Percentiles rank a stretch among this genome's conserved stretches.
These are phyloP conservation scores for Immersiporthe knoxdaviesiana DNA, from an alignment of 2,329 filamentous ascomycete species.

Conservation along the genomic window DNA sequence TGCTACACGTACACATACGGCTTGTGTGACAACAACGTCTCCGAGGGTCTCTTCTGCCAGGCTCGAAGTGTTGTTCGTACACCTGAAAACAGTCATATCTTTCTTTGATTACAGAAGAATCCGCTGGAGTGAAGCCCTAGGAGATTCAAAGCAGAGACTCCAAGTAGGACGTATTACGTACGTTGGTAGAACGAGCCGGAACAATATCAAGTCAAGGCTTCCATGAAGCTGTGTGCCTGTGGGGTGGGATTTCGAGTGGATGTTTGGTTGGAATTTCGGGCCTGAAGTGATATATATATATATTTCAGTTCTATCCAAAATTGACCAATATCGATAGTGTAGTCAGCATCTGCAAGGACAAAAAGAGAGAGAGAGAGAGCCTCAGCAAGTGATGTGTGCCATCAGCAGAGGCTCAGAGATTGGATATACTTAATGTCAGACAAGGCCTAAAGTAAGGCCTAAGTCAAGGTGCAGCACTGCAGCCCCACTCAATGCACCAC, in stretches of 20 bases:
- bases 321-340: no score
- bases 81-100: not conserved
- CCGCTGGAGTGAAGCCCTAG: not conserved
- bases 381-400: not conserved
- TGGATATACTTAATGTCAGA: not conserved
- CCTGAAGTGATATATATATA: no score
- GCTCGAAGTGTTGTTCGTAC: no score
- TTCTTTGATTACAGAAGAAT: not conserved
- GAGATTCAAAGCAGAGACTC: not conserved
- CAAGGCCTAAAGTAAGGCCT: no score
- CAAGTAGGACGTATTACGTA: not conserved
- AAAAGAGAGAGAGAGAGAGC: no score
- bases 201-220: not conserved
- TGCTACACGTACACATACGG: no score
- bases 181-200: not conserved
- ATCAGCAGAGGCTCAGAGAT: not conserved
- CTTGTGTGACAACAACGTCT: not conserved
- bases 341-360: no score
- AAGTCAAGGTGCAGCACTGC: not conserved
- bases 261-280: no score
- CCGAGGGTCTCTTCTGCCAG: no score
- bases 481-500: not conserved
- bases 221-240: no score
- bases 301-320: no score
- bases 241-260: no score